phyloP scores from a whole-genome alignment of 306 rosid genomes.

The Ormosia emarginata region DNA sequence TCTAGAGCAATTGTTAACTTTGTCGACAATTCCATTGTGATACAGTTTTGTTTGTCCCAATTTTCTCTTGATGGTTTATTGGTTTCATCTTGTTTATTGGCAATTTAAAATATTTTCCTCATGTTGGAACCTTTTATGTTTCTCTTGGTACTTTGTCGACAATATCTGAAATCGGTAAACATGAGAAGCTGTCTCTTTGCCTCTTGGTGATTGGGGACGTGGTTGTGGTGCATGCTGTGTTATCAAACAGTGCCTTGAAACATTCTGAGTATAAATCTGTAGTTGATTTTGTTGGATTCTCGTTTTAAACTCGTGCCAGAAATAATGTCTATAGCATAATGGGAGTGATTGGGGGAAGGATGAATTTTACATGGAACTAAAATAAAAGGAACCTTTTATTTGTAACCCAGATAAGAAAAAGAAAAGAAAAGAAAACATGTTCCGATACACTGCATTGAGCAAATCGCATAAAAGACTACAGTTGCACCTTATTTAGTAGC shows the following conservation, averaged over 20 bases:
- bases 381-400: neutral
- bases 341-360: neutral
- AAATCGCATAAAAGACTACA: neutral
- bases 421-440: neutral
- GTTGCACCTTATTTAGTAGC: neutral
- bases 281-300: neutral
- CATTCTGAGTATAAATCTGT: neutral
- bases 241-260: too few species aligned
- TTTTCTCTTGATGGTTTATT: neutral
- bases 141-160: neutral
- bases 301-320: neutral
- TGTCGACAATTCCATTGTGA: conserved; percentile 33
- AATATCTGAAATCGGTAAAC: too few species aligned
- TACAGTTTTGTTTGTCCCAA: conserved; percentile 26
- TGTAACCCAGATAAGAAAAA: neutral
- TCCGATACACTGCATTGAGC: neutral
- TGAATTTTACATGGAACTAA: neutral
- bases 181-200: too few species aligned
- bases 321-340: neutral
- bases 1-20: conserved; percentile 25
- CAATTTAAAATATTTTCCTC: too few species aligned
- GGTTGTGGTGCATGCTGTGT: neutral
- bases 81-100: neutral
- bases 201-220: too few species aligned
- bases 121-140: too few species aligned